Evolutionary conservation across 129 eudicot genomes (phyloP), one percentile per base, ranked within the genome.

Genomic region (Cynara cardunculus): DNA sequence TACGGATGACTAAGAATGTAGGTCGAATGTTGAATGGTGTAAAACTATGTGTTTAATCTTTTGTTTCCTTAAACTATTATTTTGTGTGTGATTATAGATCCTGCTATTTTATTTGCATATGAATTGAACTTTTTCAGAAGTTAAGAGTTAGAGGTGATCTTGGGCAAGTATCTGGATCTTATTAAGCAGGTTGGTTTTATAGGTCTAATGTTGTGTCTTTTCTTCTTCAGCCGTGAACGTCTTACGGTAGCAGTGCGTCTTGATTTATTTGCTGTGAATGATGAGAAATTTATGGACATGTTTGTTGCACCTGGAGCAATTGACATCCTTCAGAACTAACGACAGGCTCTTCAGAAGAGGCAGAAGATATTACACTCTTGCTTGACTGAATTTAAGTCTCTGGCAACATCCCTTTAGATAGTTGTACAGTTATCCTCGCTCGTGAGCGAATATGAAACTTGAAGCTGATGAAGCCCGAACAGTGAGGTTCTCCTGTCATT

Each of bases 251-350:
- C 93, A 56, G 85, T 95, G 70, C 93, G 94, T 70, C 81, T 95
- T 80, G 97, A 95, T 72, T 83, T 95, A 46, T 95, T 92, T 87
- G 99, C 91, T 7, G 97, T 95, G 39, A 92, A 81, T 71, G 99
- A 95, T 76, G 97, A 89, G 83, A 95, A 85, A 49, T 95, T 95
- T 62, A 95, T 95, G 99, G 99, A 92, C 83, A 92, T 95, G 99
- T 95, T 95, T 83, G 97, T 95, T 37, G 94, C 95, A 24, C 97
- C 97, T 26, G 99, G 94, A 30, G 92, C 97, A 13, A 89, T 95
- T 37, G 99, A 92, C 72, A 78, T 72, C 16, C 97, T 95, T 59
- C 85, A 90, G 22, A 86, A 86, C 32, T 97, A 95, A 84, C 62
- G 84, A 22, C 89, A 88, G 73, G 82, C 91, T 69, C 94, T 94